Base-by-base conservation (phyloP, 1,139 yeast genomes). In the Hanseniaspora gamundiae region DNA sequence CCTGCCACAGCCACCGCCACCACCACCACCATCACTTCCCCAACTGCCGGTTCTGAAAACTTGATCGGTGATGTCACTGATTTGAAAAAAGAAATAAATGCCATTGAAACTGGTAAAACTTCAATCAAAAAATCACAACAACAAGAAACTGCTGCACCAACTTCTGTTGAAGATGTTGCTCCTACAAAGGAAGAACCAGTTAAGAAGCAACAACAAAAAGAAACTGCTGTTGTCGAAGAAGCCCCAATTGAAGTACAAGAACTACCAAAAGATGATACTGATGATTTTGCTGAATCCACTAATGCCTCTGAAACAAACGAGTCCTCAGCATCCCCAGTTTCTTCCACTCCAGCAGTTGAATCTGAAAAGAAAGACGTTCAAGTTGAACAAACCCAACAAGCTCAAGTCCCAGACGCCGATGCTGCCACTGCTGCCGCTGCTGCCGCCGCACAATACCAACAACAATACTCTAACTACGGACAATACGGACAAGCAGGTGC, bases 1-100 rank as follows among this genome's bases (percentile, higher is more conserved):
- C 16, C 45, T 42, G 30, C 54, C 31, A 45, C 43, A 20, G 44
- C 49, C 35, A 38, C 42, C 39, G 39, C 49, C 22, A 39, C 42
- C 29, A 42, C 50, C 27, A 47, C 46, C 38, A 21, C 51, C 41
- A 38, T 52, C 47, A 47, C 54, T 50, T 38, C 48, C 16, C 47
- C 52, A 21, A 35, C 57, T n/a, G 52, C 55, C 38, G 45, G 42
- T 38, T 39, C 40, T 27, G 36, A 39, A 24, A 38, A 26, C n/a
- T 33, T 38, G 17, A 27, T 31, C 17, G 46, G 19, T 4, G 43
- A 44, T 29, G 41, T 44, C 38, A 41, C 40, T 41, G 46, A 40
- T 21, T 33, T 59, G 53, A 61, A 44, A 39, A 24, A 44, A 44
- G 41, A 44, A 42, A 36, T 44, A 35, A 36, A 44, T 21, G 19